Percentiles rank a stretch among this genome's conserved stretches.
Conservation (phyloP, 1,284 basidiomycete species). For the Rhodotorula sp. region DNA sequence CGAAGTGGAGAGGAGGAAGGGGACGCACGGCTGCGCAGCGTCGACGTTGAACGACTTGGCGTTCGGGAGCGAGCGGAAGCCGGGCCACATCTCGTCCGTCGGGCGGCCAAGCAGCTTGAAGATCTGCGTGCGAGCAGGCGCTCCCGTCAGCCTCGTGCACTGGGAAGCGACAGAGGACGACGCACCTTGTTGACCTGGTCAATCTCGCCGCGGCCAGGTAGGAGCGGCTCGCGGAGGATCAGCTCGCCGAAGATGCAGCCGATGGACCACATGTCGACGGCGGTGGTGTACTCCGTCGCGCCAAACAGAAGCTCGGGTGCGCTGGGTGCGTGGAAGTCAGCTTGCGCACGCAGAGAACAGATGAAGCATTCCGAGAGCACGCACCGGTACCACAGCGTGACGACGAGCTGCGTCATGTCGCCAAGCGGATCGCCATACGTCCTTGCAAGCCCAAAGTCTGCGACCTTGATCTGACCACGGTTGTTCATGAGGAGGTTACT, state of each 20-base stretch:
- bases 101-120: slow-evolving; percentile 91
- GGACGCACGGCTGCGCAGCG: slow-evolving; percentile 45
- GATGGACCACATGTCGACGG: slow-evolving; percentile 99
- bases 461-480: slow-evolving; percentile 95
- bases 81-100: slow-evolving; percentile 81
- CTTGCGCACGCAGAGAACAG: too few relatives aligned
- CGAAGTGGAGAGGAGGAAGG: not conserved
- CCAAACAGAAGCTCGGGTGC: slow-evolving; percentile 95
- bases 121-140: slow-evolving; percentile 54
- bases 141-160: not conserved
- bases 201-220: slow-evolving; percentile 92
- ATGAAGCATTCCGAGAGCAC: slow-evolving; percentile 48
- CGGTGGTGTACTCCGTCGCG: slow-evolving; percentile 87
- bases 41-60: slow-evolving; percentile 71
- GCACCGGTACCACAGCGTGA: slow-evolving; percentile 97
- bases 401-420: slow-evolving; percentile 94
- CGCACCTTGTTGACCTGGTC: slow-evolving; percentile 82
- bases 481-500: slow-evolving; percentile 99
- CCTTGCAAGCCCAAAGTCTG: slow-evolving; percentile 95
- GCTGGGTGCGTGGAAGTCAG: slow-evolving; percentile 55
- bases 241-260: slow-evolving; percentile 99
- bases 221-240: slow-evolving; percentile 86
- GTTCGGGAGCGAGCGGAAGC: slow-evolving; percentile 73
- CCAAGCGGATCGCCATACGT: slow-evolving; percentile 94
- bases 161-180: not conserved